These are phyloP conservation scores for Citrus hindsii DNA, from an alignment of 345 rosid genomes.

Conservation along the genomic window DNA sequence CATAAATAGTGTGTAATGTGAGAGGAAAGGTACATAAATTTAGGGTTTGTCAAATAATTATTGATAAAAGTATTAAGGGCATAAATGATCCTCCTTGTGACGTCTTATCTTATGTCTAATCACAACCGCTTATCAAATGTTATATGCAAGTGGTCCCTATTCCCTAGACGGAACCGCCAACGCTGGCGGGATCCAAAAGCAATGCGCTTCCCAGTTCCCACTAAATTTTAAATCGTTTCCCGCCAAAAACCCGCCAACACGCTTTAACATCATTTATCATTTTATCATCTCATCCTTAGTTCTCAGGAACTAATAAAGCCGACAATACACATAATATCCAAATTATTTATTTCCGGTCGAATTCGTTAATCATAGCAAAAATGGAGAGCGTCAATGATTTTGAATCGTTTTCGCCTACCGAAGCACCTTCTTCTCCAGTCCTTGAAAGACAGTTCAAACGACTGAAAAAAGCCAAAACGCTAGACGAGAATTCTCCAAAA, in stretches of 20 bases:
- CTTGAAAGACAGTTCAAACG: conserved; percentile 60
- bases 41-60: too few species aligned
- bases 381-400: conserved; percentile 55
- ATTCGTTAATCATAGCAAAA: conserved; percentile 7
- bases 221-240: conserved; percentile 27
- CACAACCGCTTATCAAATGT: not conserved
- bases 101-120: not conserved
- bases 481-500: conserved; percentile 14
- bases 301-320: not conserved
- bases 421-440: conserved; percentile 37
- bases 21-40: too few species aligned
- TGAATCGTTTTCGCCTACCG: conserved; percentile 40
- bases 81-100: too few species aligned
- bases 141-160: not conserved
- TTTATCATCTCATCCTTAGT: not conserved
- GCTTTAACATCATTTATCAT: not conserved
- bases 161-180: too few species aligned
- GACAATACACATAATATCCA: not conserved
- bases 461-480: conserved; percentile 46
- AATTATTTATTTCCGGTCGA: not conserved
- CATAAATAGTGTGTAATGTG: too few species aligned
- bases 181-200: conserved; percentile 15
- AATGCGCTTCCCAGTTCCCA: conserved; percentile 8
- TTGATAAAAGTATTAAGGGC: too few species aligned
- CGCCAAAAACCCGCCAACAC: conserved; percentile 27